A percentile compares a stretch with the other conserved stretches of the same genome.
These are phyloP conservation scores for Grifola frondosa DNA, from an alignment of 1,284 basidiomycete species.

Conservation along the genomic window DNA sequence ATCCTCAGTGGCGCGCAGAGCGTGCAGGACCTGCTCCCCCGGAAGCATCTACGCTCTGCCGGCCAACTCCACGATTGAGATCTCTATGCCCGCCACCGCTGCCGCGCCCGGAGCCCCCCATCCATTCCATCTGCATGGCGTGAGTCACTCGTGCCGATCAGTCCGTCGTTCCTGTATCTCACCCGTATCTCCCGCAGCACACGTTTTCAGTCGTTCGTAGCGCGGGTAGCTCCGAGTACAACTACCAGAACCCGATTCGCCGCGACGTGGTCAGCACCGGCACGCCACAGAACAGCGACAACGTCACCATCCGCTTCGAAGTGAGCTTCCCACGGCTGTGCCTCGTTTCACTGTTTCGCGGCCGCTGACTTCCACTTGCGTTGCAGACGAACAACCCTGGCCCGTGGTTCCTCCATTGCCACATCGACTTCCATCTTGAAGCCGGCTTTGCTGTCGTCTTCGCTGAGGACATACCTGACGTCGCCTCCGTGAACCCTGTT, in stretches of 20 bases:
- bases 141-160: constrained; percentile 11
- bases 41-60: constrained; percentile 31
- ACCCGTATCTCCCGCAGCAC: constrained; percentile 12
- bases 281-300: constrained; percentile 20
- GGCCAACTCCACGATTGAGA: constrained; percentile 31
- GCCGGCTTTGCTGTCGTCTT: constrained; percentile 28
- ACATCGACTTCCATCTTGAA: constrained; percentile 28
- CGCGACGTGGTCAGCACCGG: constrained; percentile 36
- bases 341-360: neutral
- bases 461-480: constrained; percentile 25
- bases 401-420: constrained; percentile 29
- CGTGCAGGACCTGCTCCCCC: constrained; percentile 28
- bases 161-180: neutral
- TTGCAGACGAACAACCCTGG: constrained; percentile 22
- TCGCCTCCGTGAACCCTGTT: constrained; percentile 14
- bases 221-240: constrained; percentile 28
- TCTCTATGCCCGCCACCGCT: constrained; percentile 28
- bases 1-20: constrained; percentile 18
- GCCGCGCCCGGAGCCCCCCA: constrained; percentile 32
- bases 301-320: constrained; percentile 31
- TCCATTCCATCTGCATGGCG: constrained; percentile 42
- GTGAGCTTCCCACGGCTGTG: constrained; percentile 4
- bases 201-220: constrained; percentile 32
- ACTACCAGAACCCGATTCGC: constrained; percentile 34
- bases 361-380: neutral